Evolutionary conservation across 2,329 filamentous ascomycete species (phyloP).

Genomic region (Trichocomaceae sp.): DNA sequence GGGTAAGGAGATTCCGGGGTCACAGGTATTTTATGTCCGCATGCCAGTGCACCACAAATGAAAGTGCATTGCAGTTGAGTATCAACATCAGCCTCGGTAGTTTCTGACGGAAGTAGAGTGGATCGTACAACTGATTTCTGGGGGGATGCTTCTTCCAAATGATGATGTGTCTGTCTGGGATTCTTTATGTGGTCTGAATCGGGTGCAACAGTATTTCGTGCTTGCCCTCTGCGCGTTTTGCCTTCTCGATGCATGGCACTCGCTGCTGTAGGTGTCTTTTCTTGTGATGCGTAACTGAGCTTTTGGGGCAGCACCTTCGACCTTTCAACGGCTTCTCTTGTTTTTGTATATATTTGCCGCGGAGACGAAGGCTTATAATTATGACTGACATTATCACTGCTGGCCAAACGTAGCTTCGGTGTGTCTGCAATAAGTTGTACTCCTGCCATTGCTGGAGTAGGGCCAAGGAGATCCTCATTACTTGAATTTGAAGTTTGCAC

Average conservation of each 20-base stretch:
- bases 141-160: too few species aligned
- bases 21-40: background rate
- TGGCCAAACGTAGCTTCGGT: background rate
- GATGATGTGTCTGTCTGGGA: background rate
- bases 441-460: background rate
- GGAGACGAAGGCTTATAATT: background rate
- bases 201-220: background rate
- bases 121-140: background rate
- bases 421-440: background rate
- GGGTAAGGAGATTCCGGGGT: background rate
- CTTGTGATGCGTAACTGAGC: too few species aligned
- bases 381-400: background rate
- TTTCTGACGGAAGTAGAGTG: too few species aligned
- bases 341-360: background rate
- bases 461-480: background rate
- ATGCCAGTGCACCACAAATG: background rate
- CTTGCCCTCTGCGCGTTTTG: too few species aligned
- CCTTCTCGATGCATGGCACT: too few species aligned
- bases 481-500: background rate
- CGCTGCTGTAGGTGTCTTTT: too few species aligned
- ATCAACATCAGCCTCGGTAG: too few species aligned
- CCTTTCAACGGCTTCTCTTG: background rate
- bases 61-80: background rate
- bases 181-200: background rate
- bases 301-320: too few species aligned